Base-by-base conservation (phyloP, 1,139 yeast species). In the Sugiyamaella neomexicana region DNA sequence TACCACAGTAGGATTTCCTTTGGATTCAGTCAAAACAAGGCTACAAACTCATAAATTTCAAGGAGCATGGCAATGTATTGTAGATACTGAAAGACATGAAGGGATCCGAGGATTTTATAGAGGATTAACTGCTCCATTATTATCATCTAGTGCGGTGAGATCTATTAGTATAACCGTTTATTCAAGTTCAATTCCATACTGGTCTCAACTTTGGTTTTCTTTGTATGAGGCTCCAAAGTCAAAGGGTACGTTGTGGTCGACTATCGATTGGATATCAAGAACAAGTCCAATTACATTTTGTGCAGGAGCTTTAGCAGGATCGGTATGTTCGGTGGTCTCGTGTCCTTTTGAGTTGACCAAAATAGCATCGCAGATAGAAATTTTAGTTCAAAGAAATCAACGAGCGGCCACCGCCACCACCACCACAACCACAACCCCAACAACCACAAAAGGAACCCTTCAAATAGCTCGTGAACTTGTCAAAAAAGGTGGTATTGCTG, bases 331-430 rank as follows among this genome's bases (percentile, higher is more conserved):
- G 1, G 51, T 81, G 4, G 80, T 86, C 66, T 88, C 95, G 2
- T 85, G 93, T 63, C 97, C 97, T 0, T 89, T 89, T 67, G 97
- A 89, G 68, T 82, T 87, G 68, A 83, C 93, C 49, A 89, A 89
- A 67, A 77, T 89, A 6, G 88, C 86, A 58, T 86, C 93, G 41
- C 96, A 89, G 68, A 80, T 89, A 40, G 78, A 75, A 59, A 57
- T 67, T 40, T 65, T 62, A 75, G 82, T 62, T 66, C 79, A 57
- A 67, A 82, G 64, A 37, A 42, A 37, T 17, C 49, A 45, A 25
- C 13, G 25, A 7, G 47, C 42, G 10, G 20, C 37, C 8, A 41
- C 36, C 16, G 46, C 50, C 25, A 50, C 55, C 32, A 51, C 29
- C 32, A 40, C 9, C 4, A 13, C 16, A 16, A 13, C 15, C 32